These are phyloP conservation scores for Telfairia occidentalis DNA, from an alignment of 331 rosid genomes.

Conservation along the genomic window DNA sequence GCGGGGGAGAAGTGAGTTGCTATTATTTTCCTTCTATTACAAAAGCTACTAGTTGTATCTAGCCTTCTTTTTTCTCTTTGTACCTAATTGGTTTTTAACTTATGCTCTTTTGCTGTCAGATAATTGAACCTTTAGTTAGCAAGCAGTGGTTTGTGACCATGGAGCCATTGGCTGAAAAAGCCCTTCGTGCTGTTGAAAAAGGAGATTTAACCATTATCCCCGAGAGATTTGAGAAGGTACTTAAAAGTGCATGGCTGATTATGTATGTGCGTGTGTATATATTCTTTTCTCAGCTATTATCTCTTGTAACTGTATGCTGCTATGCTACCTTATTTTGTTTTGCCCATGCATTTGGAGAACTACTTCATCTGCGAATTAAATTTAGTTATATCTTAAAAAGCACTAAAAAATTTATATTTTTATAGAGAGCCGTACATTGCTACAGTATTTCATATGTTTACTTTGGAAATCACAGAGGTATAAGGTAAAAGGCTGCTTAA, in stretches of 20 bases:
- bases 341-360: background rate
- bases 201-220: slow-evolving; percentile 80
- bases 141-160: slow-evolving; percentile 95
- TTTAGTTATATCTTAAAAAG: background rate
- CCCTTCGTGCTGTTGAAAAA: slow-evolving; percentile 71
- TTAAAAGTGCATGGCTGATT: background rate
- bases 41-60: slow-evolving; percentile 9
- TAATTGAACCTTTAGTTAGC: slow-evolving; percentile 91
- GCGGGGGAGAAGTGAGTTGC: slow-evolving; percentile 91
- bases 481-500: background rate
- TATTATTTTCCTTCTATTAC: background rate
- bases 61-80: background rate
- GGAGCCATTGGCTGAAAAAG: slow-evolving; percentile 94
- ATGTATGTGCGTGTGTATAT: background rate
- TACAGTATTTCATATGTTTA: background rate
- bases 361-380: background rate
- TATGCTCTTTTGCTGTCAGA: slow-evolving; percentile 33
- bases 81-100: background rate
- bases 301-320: background rate
- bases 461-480: background rate
- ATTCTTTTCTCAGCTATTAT: background rate
- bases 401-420: background rate
- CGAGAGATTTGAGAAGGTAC: slow-evolving; percentile 92
- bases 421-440: background rate
- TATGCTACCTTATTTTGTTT: background rate